Evolutionary conservation across 2,329 filamentous ascomycete genomes (phyloP).

Genomic region (Pestalotiopsis sp.): DNA sequence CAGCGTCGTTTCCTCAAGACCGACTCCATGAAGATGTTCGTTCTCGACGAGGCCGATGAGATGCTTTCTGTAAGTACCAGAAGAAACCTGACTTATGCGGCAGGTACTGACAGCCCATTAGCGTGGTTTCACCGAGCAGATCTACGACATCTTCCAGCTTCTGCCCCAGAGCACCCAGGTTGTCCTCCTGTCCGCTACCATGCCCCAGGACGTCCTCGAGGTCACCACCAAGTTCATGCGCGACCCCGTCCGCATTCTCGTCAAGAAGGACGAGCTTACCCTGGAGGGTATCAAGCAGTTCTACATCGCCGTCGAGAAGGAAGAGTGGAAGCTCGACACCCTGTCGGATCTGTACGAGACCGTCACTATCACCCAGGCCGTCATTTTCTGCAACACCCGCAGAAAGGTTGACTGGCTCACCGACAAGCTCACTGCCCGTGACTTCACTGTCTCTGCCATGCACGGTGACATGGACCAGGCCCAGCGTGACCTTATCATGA

Average conservation of each 20-base stretch:
- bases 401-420: slow-evolving; percentile 99
- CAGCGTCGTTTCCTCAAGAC: slow-evolving; percentile 97
- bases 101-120: slow-evolving; percentile 30
- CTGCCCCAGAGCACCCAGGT: slow-evolving; percentile 98
- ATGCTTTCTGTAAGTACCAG: slow-evolving; percentile 81
- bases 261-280: slow-evolving; percentile 99
- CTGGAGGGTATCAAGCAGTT: slow-evolving; percentile 99
- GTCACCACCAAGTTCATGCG: slow-evolving; percentile 99
- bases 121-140: slow-evolving; percentile 99
- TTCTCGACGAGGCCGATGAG: slow-evolving; percentile 98
- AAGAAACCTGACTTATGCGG: not conserved
- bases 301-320: slow-evolving; percentile 99
- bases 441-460: slow-evolving; percentile 99
- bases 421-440: slow-evolving; percentile 96
- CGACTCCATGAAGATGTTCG: slow-evolving; percentile 99
- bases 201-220: slow-evolving; percentile 98
- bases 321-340: slow-evolving; percentile 99
- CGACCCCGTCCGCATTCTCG: slow-evolving; percentile 96
- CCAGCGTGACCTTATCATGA: slow-evolving; percentile 99
- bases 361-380: slow-evolving; percentile 97
- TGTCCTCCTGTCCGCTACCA: slow-evolving; percentile 95
- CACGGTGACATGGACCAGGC: slow-evolving; percentile 99
- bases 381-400: slow-evolving; percentile 99
- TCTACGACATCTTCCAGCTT: slow-evolving; percentile 99
- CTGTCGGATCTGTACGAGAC: slow-evolving; percentile 99